Conservation (phyloP, 148 eudicot species). For the Rhododendron ovatum region DNA sequence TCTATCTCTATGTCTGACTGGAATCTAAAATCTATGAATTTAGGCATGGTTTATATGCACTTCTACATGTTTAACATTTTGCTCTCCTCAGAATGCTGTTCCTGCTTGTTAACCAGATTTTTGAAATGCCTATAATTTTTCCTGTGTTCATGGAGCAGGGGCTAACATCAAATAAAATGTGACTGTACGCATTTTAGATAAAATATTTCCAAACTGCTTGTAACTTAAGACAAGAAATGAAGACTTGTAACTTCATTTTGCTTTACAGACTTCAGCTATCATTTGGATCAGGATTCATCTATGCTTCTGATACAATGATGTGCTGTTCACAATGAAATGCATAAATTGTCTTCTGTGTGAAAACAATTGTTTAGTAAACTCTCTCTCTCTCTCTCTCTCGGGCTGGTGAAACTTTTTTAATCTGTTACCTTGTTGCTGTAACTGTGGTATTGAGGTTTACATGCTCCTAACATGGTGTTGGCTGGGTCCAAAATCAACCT, state of each 20-base stretch:
- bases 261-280: neutral
- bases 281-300: neutral
- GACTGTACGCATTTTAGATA: neutral
- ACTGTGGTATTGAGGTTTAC: neutral
- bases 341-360: neutral
- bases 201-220: neutral
- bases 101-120: neutral
- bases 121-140: neutral
- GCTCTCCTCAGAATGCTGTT: neutral
- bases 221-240: neutral
- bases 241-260: neutral
- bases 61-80: neutral
- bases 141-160: neutral
- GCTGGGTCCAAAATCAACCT: neutral
- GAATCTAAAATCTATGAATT: neutral
- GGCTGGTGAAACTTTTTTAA: neutral
- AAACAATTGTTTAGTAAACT: neutral
- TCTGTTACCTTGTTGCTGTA: neutral
- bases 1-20: neutral
- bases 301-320: neutral
- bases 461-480: neutral
- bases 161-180: neutral
- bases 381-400: neutral
- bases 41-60: neutral
- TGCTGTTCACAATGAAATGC: neutral